Evolutionary conservation across 495 filamentous ascomycete species (phyloP), one percentile per base, ranked within the genome.

Genomic region (Penicillium riverlandense): DNA sequence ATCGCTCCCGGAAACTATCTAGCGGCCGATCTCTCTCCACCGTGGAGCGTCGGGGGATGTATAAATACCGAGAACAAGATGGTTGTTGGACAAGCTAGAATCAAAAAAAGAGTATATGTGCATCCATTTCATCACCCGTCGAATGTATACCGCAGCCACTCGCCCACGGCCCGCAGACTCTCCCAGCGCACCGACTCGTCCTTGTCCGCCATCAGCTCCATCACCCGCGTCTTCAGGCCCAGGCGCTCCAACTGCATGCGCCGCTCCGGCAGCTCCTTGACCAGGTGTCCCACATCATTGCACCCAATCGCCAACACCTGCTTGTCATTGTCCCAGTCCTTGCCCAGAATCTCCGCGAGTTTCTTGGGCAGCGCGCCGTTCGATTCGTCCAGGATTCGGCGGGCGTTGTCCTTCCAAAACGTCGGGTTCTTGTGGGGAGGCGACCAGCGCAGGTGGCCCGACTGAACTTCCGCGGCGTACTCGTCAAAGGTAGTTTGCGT

Each of bases 401-500:
- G 82, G n/a, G 94, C 88, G 52, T 98, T 95, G 47, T 96, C 92
- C 38, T 79, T 82, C 92, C 92, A 98, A 73, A 98, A 98, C 12
- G 78, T 76, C 12, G 80, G 73, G 66, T 86, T 90, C 53, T 89
- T 86, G 61, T 98, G 92, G 3, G 94, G 91, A 31, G 92, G 94
- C 8, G 86, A 91, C 92, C 92, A 98, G 54, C 88, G 82, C 34
- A 98, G 76, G 60, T 95, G 90, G 31, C 92, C 91, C 5, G 86
- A 82, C 39, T 86, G 79, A 30, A 98, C 71, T 66, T 98, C 92
- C 35, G 85, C 84, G 10, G 88, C 85, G 62, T 98, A 98, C 59
- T 95, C 83, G 65, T 96, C 91, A 52, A 98, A 94, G 0, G 91
- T 98, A 6, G 94, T 98, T 69, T 96, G 94, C 32, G 88, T 92